Percentiles rank a stretch among this genome's conserved stretches.
Evolutionary conservation across 2,329 filamentous ascomycete species (phyloP).

Genomic region (Colletotrichum phormii): DNA sequence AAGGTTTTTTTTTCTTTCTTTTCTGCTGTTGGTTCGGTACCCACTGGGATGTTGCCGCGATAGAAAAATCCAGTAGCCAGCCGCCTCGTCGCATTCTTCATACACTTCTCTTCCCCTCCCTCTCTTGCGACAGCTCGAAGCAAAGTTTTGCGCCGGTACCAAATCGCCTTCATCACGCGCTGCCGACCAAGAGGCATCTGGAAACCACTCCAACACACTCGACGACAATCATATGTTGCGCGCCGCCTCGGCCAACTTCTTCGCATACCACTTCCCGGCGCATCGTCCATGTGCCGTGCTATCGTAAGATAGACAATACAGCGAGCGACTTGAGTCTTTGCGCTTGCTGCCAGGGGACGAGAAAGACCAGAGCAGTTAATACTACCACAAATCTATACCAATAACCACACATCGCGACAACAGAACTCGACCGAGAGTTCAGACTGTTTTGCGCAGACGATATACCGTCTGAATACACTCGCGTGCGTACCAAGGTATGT

Average conservation of each 20-base stretch:
- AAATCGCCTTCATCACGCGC: constrained; percentile 8
- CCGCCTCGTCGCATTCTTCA: not conserved
- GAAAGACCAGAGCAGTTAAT: constrained; percentile 62
- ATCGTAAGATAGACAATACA: constrained; percentile 52
- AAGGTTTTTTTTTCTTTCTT: constrained; percentile 8
- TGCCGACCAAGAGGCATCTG: not conserved
- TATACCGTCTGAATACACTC: not conserved
- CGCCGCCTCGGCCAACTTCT: constrained; percentile 32
- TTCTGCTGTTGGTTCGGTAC: not conserved
- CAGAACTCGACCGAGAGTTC: not conserved
- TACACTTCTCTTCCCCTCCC: not conserved
- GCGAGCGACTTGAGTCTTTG: constrained; percentile 77
- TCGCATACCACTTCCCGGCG: constrained; percentile 44
- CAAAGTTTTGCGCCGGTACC: constrained; percentile 10
- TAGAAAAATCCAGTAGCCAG: too few relatives aligned
- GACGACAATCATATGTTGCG: constrained; percentile 26
- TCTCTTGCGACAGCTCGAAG: constrained; percentile 6
- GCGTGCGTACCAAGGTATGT: constrained; percentile 15
- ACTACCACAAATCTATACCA: constrained; percentile 4
- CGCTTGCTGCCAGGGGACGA: constrained; percentile 68
- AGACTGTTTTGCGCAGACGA: not conserved
- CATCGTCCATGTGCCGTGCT: constrained; percentile 57
- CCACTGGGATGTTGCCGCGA: constrained; percentile 23
- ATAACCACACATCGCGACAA: not conserved
- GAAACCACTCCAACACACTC: not conserved